phyloP scores from a whole-genome alignment of 306 rosid genomes.

The Coriaria nepalensis region DNA sequence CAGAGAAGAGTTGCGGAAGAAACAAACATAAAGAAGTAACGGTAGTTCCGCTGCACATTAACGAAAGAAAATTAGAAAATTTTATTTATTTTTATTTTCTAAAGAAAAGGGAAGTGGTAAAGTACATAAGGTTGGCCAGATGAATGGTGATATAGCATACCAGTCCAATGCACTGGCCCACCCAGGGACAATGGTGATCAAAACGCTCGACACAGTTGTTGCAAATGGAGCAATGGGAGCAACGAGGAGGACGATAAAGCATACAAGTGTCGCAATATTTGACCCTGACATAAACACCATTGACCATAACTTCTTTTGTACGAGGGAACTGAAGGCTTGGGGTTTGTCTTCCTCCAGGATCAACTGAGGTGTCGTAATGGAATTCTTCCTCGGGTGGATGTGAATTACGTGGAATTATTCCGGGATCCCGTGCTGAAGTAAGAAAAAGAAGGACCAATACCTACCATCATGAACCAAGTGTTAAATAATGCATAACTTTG shows the following conservation, averaged over 20 bases:
- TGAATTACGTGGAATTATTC: conserved; percentile 72
- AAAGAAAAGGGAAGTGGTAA: too few species aligned
- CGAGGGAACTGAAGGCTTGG: conserved; percentile 71
- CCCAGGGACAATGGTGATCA: conserved; percentile 99
- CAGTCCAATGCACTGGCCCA: conserved; percentile 96
- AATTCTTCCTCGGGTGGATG: conserved; percentile 91
- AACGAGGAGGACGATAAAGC: conserved; percentile 93
- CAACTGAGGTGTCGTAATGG: conserved; percentile 48
- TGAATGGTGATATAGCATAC: conserved; percentile 25
- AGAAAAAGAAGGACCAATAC: conserved; percentile 79
- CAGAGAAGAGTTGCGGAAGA: conserved; percentile 85
- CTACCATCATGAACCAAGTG: conserved; percentile 39
- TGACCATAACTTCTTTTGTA: conserved; percentile 60
- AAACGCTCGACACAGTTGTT: conserved; percentile 95
- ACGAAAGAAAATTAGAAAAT: not conserved
- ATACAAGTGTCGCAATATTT: conserved; percentile 93
- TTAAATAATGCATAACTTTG: conserved; percentile 21
- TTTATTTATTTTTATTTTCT: too few species aligned
- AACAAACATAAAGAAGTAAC: conserved; percentile 77
- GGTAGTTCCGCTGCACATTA: conserved; percentile 71
- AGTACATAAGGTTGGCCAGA: too few species aligned
- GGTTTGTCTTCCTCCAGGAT: conserved; percentile 63
- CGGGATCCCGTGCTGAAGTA: conserved; percentile 92
- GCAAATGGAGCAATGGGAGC: conserved; percentile 95
- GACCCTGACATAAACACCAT: conserved; percentile 58